These are phyloP conservation scores for Pseudogymnoascus sp. DNA, from an alignment of 2,329 filamentous ascomycete species.

Conservation along the genomic window DNA sequence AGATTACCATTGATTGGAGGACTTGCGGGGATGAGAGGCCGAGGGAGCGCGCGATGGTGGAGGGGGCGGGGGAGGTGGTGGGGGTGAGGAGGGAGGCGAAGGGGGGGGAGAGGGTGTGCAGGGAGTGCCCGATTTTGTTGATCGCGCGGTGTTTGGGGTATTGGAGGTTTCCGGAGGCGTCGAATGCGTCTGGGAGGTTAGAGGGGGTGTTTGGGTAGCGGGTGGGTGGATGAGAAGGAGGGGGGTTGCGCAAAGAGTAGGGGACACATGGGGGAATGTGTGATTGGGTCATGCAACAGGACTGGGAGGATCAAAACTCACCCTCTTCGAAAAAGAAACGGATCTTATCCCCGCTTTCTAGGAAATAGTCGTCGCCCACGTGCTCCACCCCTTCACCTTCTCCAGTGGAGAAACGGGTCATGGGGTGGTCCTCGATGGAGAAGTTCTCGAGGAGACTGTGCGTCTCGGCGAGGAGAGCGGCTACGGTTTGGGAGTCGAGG, in stretches of 20 bases:
- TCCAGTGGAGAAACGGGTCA: constrained; percentile 90
- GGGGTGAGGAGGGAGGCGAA: constrained; percentile 47
- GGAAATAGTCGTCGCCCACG: constrained; percentile 91
- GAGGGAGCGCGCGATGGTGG: constrained; percentile 38
- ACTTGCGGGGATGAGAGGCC: constrained; percentile 42
- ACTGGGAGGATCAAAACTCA: constrained; percentile 17
- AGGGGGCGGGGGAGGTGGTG: constrained; percentile 31
- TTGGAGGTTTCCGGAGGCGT: constrained; percentile 50
- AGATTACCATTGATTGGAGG: constrained; percentile 95
- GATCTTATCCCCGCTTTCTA: constrained; percentile 80
- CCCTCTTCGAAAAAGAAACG: constrained; percentile 94
- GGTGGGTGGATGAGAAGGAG: background rate
- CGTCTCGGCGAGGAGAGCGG: constrained; percentile 65
- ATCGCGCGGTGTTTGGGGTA: constrained; percentile 79
- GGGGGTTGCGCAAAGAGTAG: background rate
- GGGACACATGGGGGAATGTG: background rate
- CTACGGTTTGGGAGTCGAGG: constrained; percentile 56
- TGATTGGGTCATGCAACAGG: background rate
- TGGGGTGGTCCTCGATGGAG: constrained; percentile 72
- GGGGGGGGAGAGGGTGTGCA: constrained; percentile 60
- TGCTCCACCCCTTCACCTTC: constrained; percentile 56
- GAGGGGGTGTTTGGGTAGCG: background rate
- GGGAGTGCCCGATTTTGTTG: constrained; percentile 78
- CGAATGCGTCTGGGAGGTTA: constrained; percentile 59
- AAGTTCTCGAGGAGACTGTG: constrained; percentile 65